A percentile compares a stretch with the other conserved stretches of the same genome.
phyloP scores from a whole-genome alignment of 164 flowering plant genomes.

The Buxus sempervirens region DNA sequence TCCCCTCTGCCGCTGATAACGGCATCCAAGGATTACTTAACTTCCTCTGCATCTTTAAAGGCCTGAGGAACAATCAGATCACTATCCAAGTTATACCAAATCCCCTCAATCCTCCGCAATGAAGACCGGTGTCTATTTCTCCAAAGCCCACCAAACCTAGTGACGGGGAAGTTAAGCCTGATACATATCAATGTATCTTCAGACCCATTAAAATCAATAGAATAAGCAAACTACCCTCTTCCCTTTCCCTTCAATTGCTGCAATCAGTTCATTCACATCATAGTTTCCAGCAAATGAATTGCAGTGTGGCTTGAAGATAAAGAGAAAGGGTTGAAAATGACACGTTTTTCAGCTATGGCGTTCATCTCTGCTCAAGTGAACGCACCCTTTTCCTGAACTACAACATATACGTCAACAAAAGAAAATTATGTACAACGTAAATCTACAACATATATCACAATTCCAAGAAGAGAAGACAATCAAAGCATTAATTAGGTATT shows the following conservation, averaged over 20 bases:
- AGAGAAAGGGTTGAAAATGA: conserved; percentile 55
- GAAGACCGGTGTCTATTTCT: conserved; percentile 82
- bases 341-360: conserved; percentile 52
- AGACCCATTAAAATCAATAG: conserved; percentile 48
- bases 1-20: conserved; percentile 55
- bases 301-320: conserved; percentile 79
- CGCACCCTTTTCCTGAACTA: conserved; percentile 55
- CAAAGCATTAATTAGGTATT: no score
- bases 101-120: conserved; percentile 54
- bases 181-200: conserved; percentile 64
- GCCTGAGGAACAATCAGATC: conserved; percentile 54
- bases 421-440: no score
- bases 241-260: conserved; percentile 78
- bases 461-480: neutral
- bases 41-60: conserved; percentile 46
- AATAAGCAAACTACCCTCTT: conserved; percentile 70
- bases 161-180: conserved; percentile 71
- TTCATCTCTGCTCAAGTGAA: conserved; percentile 65
- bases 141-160: conserved; percentile 72
- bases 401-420: conserved; percentile 9
- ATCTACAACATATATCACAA: neutral
- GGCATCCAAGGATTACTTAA: conserved; percentile 55
- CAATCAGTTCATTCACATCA: conserved; percentile 78
- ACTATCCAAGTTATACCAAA: conserved; percentile 97
- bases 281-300: conserved; percentile 86